phyloP scores from a whole-genome alignment of 2,329 filamentous ascomycete species.

The Karstenula rhodostoma region DNA sequence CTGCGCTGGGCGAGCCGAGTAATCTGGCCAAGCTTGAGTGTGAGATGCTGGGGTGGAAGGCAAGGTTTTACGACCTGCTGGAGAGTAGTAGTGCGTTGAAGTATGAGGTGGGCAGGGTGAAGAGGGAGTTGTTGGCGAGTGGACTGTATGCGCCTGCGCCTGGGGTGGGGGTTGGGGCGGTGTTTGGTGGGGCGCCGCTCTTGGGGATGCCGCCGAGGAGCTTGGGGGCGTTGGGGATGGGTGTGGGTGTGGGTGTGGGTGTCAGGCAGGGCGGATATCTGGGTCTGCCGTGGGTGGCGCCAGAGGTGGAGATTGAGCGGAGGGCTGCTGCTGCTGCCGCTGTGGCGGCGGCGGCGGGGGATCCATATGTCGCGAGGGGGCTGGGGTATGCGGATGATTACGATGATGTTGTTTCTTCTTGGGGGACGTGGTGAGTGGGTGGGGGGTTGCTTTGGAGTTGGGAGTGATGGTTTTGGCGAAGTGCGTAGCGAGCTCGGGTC shows the following conservation, averaged over 20 bases:
- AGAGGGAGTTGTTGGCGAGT: conserved; percentile 19
- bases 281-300: conserved; percentile 9
- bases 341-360: neutral
- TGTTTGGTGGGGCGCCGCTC: neutral
- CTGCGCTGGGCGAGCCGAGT: conserved; percentile 18
- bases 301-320: conserved; percentile 11
- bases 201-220: neutral
- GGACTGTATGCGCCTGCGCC: conserved; percentile 18
- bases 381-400: conserved; percentile 4
- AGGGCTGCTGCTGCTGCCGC: conserved; percentile 8
- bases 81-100: conserved; percentile 27
- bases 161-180: neutral
- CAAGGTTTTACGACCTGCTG: conserved; percentile 27
- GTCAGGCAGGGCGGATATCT: neutral
- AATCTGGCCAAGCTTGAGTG: conserved; percentile 37
- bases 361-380: neutral
- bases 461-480: neutral
- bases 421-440: neutral
- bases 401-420: neutral
- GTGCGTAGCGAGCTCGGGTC: no score
- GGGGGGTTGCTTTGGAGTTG: neutral
- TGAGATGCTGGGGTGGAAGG: conserved; percentile 22
- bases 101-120: conserved; percentile 35
- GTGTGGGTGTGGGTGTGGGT: conserved; percentile 1
- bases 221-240: conserved; percentile 5